These are phyloP conservation scores for Boletales sp. DNA, from an alignment of 768 basidiomycete species.

Conservation along the genomic window DNA sequence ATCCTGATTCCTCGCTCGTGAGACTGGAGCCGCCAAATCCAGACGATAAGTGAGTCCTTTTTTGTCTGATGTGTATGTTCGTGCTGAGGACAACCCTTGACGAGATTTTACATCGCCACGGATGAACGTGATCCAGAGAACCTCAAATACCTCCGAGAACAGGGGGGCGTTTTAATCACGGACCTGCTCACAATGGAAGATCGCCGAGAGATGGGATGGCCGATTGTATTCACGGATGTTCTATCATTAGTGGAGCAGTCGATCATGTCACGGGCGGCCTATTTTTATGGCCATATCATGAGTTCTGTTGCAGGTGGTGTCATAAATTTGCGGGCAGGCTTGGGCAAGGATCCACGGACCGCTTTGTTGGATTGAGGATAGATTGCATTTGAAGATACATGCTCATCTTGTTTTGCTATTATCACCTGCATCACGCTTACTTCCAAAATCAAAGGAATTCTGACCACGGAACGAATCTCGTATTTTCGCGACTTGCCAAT, in stretches of 20 bases:
- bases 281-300: conserved; percentile 41
- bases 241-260: conserved; percentile 41
- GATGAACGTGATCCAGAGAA: conserved; percentile 39
- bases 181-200: conserved; percentile 43
- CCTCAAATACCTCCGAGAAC: conserved; percentile 29
- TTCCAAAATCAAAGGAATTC: too few species aligned
- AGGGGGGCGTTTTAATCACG: conserved; percentile 39
- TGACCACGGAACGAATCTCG: too few species aligned
- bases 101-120: conserved; percentile 35
- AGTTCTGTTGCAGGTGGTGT: conserved; percentile 42
- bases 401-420: too few species aligned
- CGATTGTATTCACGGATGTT: conserved; percentile 43
- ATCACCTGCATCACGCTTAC: too few species aligned
- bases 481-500: too few species aligned
- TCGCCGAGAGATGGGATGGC: conserved; percentile 37
- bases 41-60: conserved; percentile 19
- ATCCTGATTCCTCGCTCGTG: conserved; percentile 18
- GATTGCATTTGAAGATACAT: too few species aligned
- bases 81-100: background rate
- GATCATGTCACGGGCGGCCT: conserved; percentile 32
- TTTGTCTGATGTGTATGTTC: conserved; percentile 9
- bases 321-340: conserved; percentile 37
- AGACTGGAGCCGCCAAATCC: conserved; percentile 22
- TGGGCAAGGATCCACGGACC: conserved; percentile 39
- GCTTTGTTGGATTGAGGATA: conserved; percentile 29